These are phyloP conservation scores for Globisporangium polare DNA, from an alignment of 352 stramenopile genomes.

Conservation along the genomic window DNA sequence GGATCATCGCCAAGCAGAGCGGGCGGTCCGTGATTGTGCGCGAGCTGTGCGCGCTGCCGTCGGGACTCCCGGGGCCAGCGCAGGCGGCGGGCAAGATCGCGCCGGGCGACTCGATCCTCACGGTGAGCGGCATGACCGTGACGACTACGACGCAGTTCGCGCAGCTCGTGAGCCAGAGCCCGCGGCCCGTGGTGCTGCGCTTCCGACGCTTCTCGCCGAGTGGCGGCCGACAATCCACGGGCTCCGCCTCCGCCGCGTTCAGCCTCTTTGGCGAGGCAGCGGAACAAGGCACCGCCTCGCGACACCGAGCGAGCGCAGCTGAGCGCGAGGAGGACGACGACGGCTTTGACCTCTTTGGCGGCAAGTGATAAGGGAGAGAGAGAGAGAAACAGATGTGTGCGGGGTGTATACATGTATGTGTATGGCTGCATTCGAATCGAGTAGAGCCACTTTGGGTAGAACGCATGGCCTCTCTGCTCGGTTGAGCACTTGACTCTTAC, in stretches of 20 bases:
- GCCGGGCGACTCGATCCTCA: conserved; percentile 62
- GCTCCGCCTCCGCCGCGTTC: conserved; percentile 38
- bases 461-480: too few relatives aligned
- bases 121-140: conserved; percentile 63
- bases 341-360: conserved; percentile 7
- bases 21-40: conserved; percentile 57
- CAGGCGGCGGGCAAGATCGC: conserved; percentile 48
- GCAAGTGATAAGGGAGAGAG: neutral
- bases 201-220: conserved; percentile 44
- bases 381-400: neutral
- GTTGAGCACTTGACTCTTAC: too few relatives aligned
- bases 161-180: conserved; percentile 48
- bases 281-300: neutral
- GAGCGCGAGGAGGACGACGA: neutral
- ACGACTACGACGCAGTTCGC: conserved; percentile 72
- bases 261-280: conserved; percentile 66
- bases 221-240: conserved; percentile 12
- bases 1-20: conserved; percentile 71
- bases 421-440: neutral
- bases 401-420: neutral
- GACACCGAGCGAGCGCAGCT: neutral
- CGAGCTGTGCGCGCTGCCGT: conserved; percentile 49
- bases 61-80: conserved; percentile 39
- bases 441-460: too few relatives aligned
- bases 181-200: conserved; percentile 65